Conservation (phyloP, 495 filamentous ascomycete species). For the Sphaerosporella brunnea region DNA sequence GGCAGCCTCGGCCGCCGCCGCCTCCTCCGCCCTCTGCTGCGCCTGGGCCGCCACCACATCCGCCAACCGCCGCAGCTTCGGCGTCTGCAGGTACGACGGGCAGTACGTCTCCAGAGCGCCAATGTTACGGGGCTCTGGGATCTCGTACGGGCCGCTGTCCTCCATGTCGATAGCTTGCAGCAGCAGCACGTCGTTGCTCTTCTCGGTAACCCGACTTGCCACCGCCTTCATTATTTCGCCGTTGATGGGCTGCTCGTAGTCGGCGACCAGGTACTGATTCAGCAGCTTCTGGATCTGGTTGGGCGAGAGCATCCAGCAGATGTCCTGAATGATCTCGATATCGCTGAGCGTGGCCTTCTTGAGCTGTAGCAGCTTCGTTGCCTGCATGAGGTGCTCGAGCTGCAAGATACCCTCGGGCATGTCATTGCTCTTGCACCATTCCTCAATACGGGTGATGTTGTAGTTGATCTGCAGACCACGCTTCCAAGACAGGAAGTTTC, state of each 20-base stretch:
- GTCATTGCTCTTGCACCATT: conserved; percentile 99
- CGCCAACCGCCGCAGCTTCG: conserved; percentile 77
- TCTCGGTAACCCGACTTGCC: conserved; percentile 89
- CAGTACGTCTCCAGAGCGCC: conserved; percentile 96
- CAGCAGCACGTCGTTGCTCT: conserved; percentile 77
- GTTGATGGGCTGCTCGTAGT: conserved; percentile 99
- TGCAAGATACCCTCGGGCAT: conserved; percentile 98
- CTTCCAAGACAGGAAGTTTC: conserved; percentile 99
- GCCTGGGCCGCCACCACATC: conserved; percentile 96
- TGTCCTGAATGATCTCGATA: conserved; percentile 99
- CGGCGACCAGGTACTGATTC: conserved; percentile 96
- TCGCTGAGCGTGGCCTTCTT: conserved; percentile 99
- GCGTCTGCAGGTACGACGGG: conserved; percentile 94
- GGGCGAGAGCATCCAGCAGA: conserved; percentile 99
- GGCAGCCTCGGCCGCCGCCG: conserved; percentile 1
- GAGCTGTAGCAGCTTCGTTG: conserved; percentile 92
- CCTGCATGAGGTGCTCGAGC: conserved; percentile 99
- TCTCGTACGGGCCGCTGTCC: conserved; percentile 97
- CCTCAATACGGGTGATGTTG: conserved; percentile 97
- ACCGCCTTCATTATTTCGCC: conserved; percentile 99
- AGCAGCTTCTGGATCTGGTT: conserved; percentile 98
- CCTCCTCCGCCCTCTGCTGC: conserved; percentile 15
- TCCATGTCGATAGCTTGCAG: conserved; percentile 95
- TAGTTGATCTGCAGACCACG: conserved; percentile 99
- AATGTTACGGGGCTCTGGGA: conserved; percentile 88